Conservation (phyloP, 2,329 filamentous ascomycete species). For the Penicillium sp. region DNA sequence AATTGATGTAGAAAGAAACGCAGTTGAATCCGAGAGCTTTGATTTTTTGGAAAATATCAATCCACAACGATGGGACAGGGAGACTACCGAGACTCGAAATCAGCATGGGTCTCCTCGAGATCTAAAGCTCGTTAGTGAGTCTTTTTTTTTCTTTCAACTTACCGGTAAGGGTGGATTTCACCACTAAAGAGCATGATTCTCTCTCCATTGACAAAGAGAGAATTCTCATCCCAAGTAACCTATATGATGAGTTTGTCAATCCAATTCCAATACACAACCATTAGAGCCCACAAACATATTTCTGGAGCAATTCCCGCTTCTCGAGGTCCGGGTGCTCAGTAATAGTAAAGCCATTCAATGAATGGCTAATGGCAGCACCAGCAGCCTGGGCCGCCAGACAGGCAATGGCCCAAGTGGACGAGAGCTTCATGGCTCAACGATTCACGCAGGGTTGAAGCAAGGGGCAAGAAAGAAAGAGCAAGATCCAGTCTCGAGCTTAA, state of each 20-base stretch:
- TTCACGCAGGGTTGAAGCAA: background rate
- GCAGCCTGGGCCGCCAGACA: conserved; percentile 47
- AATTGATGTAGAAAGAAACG: conserved; percentile 77
- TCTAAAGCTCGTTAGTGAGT: too few species aligned
- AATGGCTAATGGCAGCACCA: conserved; percentile 52
- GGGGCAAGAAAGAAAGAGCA: background rate
- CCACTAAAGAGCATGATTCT: conserved; percentile 70
- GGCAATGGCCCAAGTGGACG: conserved; percentile 31
- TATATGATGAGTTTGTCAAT: conserved; percentile 14
- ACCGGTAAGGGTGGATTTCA: conserved; percentile 69
- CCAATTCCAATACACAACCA: background rate
- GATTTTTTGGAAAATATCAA: conserved; percentile 79
- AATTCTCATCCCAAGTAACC: conserved; percentile 71
- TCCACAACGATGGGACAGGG: conserved; percentile 61
- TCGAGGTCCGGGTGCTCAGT: conserved; percentile 36
- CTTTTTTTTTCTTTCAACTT: too few species aligned
- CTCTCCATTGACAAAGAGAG: conserved; percentile 68
- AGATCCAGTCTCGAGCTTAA: background rate
- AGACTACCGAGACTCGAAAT: conserved; percentile 41
- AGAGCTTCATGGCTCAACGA: conserved; percentile 39
- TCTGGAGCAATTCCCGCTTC: conserved; percentile 54
- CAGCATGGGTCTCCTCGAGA: background rate
- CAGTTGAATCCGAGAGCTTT: conserved; percentile 77
- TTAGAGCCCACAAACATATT: conserved; percentile 49
- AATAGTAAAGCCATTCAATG: conserved; percentile 50